Evolutionary conservation across 768 basidiomycete genomes (phyloP).

Genomic region (Suillus hirtellus): DNA sequence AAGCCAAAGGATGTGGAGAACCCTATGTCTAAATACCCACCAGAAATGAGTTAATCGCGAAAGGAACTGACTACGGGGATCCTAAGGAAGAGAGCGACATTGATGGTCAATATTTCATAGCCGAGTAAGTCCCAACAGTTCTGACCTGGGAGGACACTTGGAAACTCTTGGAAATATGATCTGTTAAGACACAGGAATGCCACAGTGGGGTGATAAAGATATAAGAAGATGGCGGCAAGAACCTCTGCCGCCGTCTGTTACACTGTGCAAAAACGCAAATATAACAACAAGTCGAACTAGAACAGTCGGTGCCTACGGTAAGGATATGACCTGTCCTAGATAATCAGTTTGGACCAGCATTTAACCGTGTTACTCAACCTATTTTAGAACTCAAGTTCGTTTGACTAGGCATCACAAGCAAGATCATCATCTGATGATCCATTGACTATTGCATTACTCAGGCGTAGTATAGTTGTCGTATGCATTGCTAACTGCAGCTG

Average conservation of each 20-base stretch:
- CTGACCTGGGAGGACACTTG: background rate
- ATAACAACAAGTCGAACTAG: background rate
- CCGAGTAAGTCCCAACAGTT: background rate
- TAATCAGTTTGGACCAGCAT: background rate
- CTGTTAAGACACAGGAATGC: background rate
- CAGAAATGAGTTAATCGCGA: background rate
- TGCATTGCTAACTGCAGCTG: too few species aligned
- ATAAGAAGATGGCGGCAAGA: background rate
- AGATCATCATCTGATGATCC: too few species aligned
- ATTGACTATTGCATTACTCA: too few species aligned
- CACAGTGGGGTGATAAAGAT: background rate
- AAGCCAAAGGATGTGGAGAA: background rate
- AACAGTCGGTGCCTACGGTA: background rate
- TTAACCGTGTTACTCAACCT: background rate
- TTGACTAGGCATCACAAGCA: background rate
- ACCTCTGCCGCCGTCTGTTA: background rate
- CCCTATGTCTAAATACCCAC: background rate
- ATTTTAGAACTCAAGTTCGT: background rate
- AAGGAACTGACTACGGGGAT: background rate
- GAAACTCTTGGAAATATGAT: background rate
- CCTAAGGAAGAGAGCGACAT: background rate
- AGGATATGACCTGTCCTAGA: background rate
- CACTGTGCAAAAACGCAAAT: background rate
- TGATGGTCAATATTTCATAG: background rate
- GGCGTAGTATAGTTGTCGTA: too few species aligned